Conservation (phyloP, 345 rosid genomes). For the Excoecaria cochinchinensis region DNA sequence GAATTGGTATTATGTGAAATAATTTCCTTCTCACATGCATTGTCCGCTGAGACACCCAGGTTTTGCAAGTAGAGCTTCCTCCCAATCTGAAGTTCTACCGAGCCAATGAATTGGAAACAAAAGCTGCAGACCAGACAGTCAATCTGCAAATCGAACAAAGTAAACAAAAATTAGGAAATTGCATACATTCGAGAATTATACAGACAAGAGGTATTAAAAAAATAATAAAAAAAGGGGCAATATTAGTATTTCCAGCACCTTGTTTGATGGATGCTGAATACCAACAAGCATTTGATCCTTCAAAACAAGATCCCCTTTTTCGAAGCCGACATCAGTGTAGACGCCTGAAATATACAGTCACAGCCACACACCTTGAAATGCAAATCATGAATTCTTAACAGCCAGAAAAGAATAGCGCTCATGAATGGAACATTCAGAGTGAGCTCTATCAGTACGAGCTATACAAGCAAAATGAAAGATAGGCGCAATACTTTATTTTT, state of each 20-base stretch:
- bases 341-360: slow-evolving; percentile 49
- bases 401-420: not conserved
- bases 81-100: slow-evolving; percentile 80
- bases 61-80: slow-evolving; percentile 69
- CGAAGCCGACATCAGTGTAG: slow-evolving; percentile 52
- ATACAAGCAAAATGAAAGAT: not conserved
- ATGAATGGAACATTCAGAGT: not conserved
- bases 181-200: not conserved
- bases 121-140: slow-evolving; percentile 89
- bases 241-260: slow-evolving; percentile 36
- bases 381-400: not conserved
- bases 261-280: slow-evolving; percentile 72
- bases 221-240: not conserved
- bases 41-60: slow-evolving; percentile 47
- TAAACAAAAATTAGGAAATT: slow-evolving; percentile 5
- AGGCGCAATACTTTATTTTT: not conserved
- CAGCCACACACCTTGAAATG: not conserved
- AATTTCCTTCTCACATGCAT: slow-evolving; percentile 27
- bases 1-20: slow-evolving; percentile 24
- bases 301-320: slow-evolving; percentile 70
- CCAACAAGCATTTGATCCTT: slow-evolving; percentile 84
- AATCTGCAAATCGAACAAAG: slow-evolving; percentile 42
- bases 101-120: slow-evolving; percentile 80
- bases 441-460: not conserved
- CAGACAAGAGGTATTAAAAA: not conserved